A percentile compares a stretch with the other conserved stretches of the same genome.
Conservation (phyloP, 306 rosid species). For the Quercus parvula region DNA sequence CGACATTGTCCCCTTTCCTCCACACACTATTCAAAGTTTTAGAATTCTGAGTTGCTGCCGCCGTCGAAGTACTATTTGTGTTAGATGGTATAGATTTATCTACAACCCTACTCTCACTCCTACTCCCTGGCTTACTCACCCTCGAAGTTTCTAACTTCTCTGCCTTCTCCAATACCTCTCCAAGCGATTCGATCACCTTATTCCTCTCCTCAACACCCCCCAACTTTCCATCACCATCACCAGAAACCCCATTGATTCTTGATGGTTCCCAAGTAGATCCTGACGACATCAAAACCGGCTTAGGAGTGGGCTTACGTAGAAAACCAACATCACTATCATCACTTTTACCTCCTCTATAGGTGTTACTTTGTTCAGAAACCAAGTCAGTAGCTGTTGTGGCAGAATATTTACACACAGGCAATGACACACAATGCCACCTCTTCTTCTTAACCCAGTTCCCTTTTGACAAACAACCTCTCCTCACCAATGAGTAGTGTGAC, state of each 20-base stretch:
- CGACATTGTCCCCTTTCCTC: slow-evolving; percentile 88
- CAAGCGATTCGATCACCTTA: slow-evolving; percentile 87
- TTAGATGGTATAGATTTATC: slow-evolving; percentile 38
- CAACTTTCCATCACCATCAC: slow-evolving; percentile 20
- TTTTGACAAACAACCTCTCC: slow-evolving; percentile 67
- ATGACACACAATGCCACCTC: slow-evolving; percentile 73
- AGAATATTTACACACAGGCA: slow-evolving; percentile 93
- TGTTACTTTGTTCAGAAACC: slow-evolving; percentile 60
- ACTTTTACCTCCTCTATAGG: slow-evolving; percentile 43
- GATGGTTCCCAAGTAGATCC: slow-evolving; percentile 44
- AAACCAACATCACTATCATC: slow-evolving; percentile 48
- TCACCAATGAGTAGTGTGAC: slow-evolving; percentile 51
- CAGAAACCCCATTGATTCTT: slow-evolving; percentile 21
- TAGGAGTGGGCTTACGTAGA: slow-evolving; percentile 82
- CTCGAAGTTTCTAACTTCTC: slow-evolving; percentile 63
- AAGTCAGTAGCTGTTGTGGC: slow-evolving; percentile 77
- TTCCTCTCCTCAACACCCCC: slow-evolving; percentile 54
- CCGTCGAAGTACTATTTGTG: slow-evolving; percentile 25
- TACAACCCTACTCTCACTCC: slow-evolving; percentile 41
- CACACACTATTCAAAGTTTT: slow-evolving; percentile 86
- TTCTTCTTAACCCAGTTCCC: slow-evolving; percentile 48
- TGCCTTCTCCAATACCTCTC: slow-evolving; percentile 95
- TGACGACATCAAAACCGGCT: slow-evolving; percentile 66
- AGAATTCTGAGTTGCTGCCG: slow-evolving; percentile 38
- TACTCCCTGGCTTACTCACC: slow-evolving; percentile 24